These are phyloP conservation scores for Xylariaceae sp. DNA, from an alignment of 2,329 filamentous ascomycete genomes.

Conservation along the genomic window DNA sequence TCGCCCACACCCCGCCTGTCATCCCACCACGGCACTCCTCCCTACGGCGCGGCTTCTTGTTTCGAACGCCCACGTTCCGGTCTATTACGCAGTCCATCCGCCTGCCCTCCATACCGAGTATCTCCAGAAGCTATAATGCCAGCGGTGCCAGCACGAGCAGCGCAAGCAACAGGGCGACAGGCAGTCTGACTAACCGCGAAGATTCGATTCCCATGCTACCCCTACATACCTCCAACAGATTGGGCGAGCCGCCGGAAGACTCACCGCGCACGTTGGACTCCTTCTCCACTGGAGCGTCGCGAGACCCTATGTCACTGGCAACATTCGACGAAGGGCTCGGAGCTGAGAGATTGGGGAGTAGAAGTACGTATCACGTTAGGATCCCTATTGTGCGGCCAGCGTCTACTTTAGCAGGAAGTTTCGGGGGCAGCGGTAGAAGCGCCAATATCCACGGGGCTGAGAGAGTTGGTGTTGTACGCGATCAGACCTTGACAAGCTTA, in stretches of 20 bases:
- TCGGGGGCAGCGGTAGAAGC: neutral
- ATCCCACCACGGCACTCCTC: conserved; percentile 35
- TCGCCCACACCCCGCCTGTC: conserved; percentile 17
- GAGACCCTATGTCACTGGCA: neutral
- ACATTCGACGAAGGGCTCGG: neutral
- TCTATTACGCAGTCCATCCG: conserved; percentile 21
- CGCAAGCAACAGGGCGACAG: conserved; percentile 9
- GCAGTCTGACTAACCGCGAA: neutral
- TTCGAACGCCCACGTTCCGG: conserved; percentile 22
- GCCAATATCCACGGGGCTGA: neutral
- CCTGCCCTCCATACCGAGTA: conserved; percentile 12
- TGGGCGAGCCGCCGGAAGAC: neutral
- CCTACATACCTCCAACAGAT: neutral
- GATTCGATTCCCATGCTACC: conserved; percentile 19
- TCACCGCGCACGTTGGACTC: neutral
- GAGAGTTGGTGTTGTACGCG: neutral
- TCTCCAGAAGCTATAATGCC: neutral
- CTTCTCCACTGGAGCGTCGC: neutral
- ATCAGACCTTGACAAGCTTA: conserved; percentile 10
- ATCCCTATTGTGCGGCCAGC: conserved; percentile 7
- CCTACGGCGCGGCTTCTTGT: conserved; percentile 16
- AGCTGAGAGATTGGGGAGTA: neutral
- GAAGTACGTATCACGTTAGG: neutral
- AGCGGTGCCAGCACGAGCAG: conserved; percentile 3
- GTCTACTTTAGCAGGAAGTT: neutral